Conservation (phyloP, 495 filamentous ascomycete genomes). For the Aspergillus indologenus region DNA sequence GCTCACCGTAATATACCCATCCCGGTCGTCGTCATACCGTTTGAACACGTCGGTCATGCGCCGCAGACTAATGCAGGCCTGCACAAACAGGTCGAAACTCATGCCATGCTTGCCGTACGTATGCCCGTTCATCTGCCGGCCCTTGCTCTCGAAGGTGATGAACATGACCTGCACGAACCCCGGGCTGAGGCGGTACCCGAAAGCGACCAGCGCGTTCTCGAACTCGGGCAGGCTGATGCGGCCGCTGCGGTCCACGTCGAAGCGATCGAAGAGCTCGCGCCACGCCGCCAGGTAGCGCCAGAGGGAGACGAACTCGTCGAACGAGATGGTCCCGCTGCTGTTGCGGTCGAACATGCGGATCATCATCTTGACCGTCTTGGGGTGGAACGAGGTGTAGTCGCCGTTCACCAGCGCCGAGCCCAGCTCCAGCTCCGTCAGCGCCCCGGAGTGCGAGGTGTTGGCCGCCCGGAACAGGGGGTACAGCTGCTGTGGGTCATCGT, state of each 20-base stretch:
- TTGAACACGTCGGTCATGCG: constrained; percentile 99
- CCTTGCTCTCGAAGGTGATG: constrained; percentile 57
- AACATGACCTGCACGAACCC: constrained; percentile 83
- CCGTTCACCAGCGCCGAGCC: constrained; percentile 92
- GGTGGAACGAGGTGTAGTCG: constrained; percentile 90
- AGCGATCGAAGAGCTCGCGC: constrained; percentile 91
- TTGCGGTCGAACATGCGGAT: constrained; percentile 95
- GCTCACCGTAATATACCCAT: constrained; percentile 82
- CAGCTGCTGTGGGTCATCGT: constrained; percentile 55
- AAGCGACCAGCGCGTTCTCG: constrained; percentile 84
- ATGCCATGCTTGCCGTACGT: constrained; percentile 57
- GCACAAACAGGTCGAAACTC: constrained; percentile 96
- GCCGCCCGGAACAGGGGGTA: constrained; percentile 88
- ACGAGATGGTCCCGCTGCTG: constrained; percentile 82
- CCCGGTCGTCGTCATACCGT: constrained; percentile 94
- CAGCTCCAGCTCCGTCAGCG: constrained; percentile 84
- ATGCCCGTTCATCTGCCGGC: constrained; percentile 28
- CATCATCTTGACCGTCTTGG: constrained; percentile 98
- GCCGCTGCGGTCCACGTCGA: constrained; percentile 84
- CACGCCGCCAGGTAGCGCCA: constrained; percentile 95
- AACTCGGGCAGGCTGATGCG: constrained; percentile 86
- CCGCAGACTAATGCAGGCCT: constrained; percentile 93
- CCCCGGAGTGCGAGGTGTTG: constrained; percentile 76
- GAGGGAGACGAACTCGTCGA: constrained; percentile 89
- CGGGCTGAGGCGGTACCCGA: constrained; percentile 86